Evolutionary conservation across 2,329 filamentous ascomycete genomes (phyloP).

Genomic region (Hypoxylon sp.): DNA sequence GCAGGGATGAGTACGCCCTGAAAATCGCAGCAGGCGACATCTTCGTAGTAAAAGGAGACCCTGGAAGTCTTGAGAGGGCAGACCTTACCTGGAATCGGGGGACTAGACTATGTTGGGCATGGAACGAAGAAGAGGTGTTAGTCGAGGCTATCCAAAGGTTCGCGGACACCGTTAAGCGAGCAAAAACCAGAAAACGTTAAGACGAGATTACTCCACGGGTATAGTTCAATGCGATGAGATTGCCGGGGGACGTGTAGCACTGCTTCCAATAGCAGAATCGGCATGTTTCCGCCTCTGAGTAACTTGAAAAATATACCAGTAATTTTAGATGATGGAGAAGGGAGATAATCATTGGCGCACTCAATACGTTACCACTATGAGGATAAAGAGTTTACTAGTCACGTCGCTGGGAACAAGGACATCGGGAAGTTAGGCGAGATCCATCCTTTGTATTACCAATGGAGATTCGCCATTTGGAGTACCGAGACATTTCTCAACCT

Average conservation of each 20-base stretch:
- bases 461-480: slow-evolving; percentile 6
- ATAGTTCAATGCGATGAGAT: no score
- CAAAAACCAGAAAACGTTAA: not conserved
- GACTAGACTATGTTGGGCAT: slow-evolving; percentile 39
- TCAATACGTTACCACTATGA: no score
- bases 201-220: not conserved
- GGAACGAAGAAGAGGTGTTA: slow-evolving; percentile 30
- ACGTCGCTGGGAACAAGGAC: not conserved
- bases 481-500: slow-evolving; percentile 20
- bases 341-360: no score
- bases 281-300: no score
- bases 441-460: not conserved
- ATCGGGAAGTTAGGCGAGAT: not conserved
- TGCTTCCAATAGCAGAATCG: no score
- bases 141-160: slow-evolving; percentile 25
- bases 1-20: slow-evolving; percentile 24
- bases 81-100: slow-evolving; percentile 21
- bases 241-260: no score
- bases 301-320: no score
- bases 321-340: no score
- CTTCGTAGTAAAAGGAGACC: slow-evolving; percentile 32
- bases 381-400: not conserved
- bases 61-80: slow-evolving; percentile 23
- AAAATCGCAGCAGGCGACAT: slow-evolving; percentile 33
- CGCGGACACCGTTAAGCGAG: slow-evolving; percentile 19